These are phyloP conservation scores for Eutrema yunnanense DNA, from an alignment of 345 rosid genomes.

Conservation along the genomic window DNA sequence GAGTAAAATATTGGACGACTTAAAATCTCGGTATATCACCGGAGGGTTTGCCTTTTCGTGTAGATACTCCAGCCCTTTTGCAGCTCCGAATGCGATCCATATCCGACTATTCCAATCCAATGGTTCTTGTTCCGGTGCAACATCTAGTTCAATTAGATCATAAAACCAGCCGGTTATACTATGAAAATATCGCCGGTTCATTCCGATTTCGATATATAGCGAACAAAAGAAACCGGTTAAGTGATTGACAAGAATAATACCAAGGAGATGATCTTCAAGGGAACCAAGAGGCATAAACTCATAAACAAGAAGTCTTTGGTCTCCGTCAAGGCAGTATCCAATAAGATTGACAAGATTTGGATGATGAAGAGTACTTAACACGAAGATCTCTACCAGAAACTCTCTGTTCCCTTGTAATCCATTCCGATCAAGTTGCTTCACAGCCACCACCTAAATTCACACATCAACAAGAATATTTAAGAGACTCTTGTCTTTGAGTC, in stretches of 20 bases:
- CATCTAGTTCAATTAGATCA: conserved; percentile 34
- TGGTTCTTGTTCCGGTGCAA: conserved; percentile 38
- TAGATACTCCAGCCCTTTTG: conserved; percentile 71
- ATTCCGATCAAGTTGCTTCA: conserved; percentile 91
- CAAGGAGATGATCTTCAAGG: conserved; percentile 76
- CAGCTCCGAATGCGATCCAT: conserved; percentile 67
- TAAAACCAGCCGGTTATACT: not conserved
- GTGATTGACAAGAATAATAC: conserved; percentile 32
- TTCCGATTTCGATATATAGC: not conserved
- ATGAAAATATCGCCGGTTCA: not conserved
- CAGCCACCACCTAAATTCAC: conserved; percentile 66
- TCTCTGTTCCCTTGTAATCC: conserved; percentile 89
- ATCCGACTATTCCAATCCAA: conserved; percentile 67
- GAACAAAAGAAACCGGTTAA: not conserved
- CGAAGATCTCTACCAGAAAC: conserved; percentile 72
- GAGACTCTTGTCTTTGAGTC: not conserved
- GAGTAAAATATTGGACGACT: conserved; percentile 75
- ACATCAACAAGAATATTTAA: not conserved
- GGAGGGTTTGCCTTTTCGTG: conserved; percentile 83
- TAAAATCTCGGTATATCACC: conserved; percentile 74
- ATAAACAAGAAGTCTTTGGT: conserved; percentile 86
- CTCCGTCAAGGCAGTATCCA: conserved; percentile 89
- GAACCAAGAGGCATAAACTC: conserved; percentile 90
- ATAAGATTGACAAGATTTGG: conserved; percentile 81
- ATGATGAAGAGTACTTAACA: conserved; percentile 78